Evolutionary conservation across 352 stramenopile species (phyloP), one percentile per base, ranked within the genome.

Genomic region (Pythium oligandrum): DNA sequence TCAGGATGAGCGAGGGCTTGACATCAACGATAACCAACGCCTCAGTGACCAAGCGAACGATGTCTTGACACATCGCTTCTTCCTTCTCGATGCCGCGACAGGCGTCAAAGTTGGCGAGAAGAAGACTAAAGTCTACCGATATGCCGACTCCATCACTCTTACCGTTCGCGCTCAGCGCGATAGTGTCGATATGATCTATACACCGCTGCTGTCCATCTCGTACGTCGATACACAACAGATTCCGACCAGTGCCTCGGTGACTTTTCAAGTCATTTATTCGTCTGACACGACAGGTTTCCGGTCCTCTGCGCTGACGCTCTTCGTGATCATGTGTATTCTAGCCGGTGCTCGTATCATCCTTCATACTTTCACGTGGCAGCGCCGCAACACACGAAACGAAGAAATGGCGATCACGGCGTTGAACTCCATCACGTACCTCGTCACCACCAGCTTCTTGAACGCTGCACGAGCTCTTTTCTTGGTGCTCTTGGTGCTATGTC

Each of bases 11-110:
- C 73, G 75, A 44, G 63, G 70, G n/a, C 51, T 83, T 40, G 48
- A 76, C 57, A 53, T 82, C 53, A 98, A 98, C 64, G 63, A 76
- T 4, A 97, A 98, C 54, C 54, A 50, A 4, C 48, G 53, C 6
- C 32, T 47, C 8, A 54, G 55, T 1, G 88, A 97, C 51, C 59
- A 65, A 5, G 40, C 75, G 8, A 77, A 97, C 68, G 88, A 98
- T 61, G 69, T 93, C 26, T 70, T 98, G 17, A 94, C 69, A 36
- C 82, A 96, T 31, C 77, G 93, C 1, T 98, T 98, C 59, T 96
- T 97, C 59, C 63, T 98, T 32, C 92, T 91, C 49, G 95, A 98
- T 57, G 71, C 78, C 46, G 65, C 81, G 17, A 91, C 80, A 0
- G 83, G 87, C 5, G 62, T 90, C 7, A 57, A 70, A 38, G 46